phyloP scores from a whole-genome alignment of 2,329 filamentous ascomycete genomes.

The Fusarium sp. region DNA sequence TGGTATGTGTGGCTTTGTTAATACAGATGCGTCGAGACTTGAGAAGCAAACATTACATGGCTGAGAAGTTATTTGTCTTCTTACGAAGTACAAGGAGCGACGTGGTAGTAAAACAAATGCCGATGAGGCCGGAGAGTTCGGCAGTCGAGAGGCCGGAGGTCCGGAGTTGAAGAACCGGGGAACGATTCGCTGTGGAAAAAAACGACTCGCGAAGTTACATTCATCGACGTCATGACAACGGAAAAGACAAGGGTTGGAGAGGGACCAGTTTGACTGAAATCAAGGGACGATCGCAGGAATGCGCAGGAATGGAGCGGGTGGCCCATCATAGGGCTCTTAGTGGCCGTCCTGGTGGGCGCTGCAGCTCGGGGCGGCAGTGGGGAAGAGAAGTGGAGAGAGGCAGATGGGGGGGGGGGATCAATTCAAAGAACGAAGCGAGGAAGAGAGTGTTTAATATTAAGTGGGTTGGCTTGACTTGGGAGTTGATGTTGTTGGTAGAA shows the following conservation, averaged over 20 bases:
- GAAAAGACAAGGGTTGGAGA: conserved; percentile 14
- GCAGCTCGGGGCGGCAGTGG: conserved; percentile 26
- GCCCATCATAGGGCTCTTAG: conserved; percentile 43
- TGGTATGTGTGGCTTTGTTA: conserved; percentile 9
- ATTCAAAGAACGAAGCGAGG: background rate
- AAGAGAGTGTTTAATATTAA: background rate
- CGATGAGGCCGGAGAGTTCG: conserved; percentile 21
- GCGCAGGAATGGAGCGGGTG: conserved; percentile 42
- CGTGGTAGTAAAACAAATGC: background rate
- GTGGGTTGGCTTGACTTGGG: background rate
- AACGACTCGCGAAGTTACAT: conserved; percentile 12
- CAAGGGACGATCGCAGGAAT: conserved; percentile 38
- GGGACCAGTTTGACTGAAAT: conserved; percentile 2
- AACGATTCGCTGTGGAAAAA: conserved; percentile 9
- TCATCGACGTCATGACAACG: conserved; percentile 32
- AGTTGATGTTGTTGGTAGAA: background rate
- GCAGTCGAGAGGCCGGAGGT: conserved; percentile 34
- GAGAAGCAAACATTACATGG: conserved; percentile 1
- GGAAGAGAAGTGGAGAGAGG: conserved; percentile 25
- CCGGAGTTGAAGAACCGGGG: conserved; percentile 33
- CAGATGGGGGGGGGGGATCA: conserved; percentile 4
- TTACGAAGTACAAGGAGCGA: background rate
- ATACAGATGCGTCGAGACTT: background rate
- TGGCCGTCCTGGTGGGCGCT: conserved; percentile 38
- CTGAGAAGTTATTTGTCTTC: conserved; percentile 1